Evolutionary conservation across 1,284 basidiomycete genomes (phyloP).

Genomic region (Tilletiaria anomala): DNA sequence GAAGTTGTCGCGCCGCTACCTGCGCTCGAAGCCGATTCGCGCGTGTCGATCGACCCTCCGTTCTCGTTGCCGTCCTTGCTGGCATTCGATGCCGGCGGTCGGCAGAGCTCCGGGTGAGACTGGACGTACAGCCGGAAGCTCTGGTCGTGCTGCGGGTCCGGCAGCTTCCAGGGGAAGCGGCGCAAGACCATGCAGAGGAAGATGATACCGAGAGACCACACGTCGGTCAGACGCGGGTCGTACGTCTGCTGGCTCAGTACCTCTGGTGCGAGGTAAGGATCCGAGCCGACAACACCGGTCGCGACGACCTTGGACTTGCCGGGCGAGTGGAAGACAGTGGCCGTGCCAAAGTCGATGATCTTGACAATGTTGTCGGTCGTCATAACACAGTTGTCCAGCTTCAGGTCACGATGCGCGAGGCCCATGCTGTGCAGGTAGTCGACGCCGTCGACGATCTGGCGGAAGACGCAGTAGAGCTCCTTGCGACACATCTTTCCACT

Average conservation of each 20-base stretch:
- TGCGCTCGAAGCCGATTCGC: too few relatives aligned
- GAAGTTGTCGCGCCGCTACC: too few relatives aligned
- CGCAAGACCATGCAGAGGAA: constrained; percentile 98
- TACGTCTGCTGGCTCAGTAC: constrained; percentile 67
- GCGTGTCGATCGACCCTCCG: too few relatives aligned
- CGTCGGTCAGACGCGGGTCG: constrained; percentile 92
- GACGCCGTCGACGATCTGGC: constrained; percentile 94
- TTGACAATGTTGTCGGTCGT: constrained; percentile 85
- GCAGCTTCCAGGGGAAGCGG: constrained; percentile 97
- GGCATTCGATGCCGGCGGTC: too few relatives aligned
- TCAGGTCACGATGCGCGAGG: constrained; percentile 92
- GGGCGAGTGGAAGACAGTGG: constrained; percentile 96
- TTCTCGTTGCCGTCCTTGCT: too few relatives aligned
- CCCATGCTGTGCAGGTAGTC: constrained; percentile 96
- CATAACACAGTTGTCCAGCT: constrained; percentile 99
- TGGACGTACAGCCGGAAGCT: constrained; percentile 77
- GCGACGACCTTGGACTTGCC: constrained; percentile 50
- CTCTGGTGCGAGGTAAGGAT: constrained; percentile 95
- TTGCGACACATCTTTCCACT: constrained; percentile 94
- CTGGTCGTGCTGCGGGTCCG: constrained; percentile 81
- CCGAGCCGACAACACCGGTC: constrained; percentile 85
- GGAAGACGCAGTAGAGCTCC: constrained; percentile 97
- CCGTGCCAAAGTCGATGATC: constrained; percentile 98
- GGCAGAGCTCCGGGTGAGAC: constrained; percentile 75
- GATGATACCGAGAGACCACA: constrained; percentile 96